Conservation (phyloP, 177 flowering plant species). For the Vitis hybrid region DNA sequence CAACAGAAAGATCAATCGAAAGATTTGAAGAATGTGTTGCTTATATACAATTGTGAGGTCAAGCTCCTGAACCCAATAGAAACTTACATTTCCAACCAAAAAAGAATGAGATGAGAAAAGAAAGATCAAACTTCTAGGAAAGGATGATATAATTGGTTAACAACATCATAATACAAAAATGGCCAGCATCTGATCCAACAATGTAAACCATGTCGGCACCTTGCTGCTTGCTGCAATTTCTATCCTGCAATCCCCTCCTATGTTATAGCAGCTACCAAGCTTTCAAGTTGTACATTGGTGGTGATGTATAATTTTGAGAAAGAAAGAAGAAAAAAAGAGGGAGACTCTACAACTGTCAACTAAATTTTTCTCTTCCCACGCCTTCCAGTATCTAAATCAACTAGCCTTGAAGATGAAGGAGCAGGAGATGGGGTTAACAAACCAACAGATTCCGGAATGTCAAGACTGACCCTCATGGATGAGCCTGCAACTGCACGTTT, state of each 20-base stretch:
- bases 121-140: neutral
- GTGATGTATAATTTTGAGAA: neutral
- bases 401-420: conserved; percentile 57
- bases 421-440: conserved; percentile 41
- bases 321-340: neutral
- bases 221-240: neutral
- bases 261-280: neutral
- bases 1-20: too few species aligned
- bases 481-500: conserved; percentile 59
- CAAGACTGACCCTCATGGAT: conserved; percentile 63
- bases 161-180: neutral
- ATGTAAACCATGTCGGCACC: neutral
- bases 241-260: neutral
- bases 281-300: too few species aligned
- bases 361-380: conserved; percentile 65
- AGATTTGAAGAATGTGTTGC: too few species aligned
- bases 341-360: conserved; percentile 4
- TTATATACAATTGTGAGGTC: neutral
- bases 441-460: conserved; percentile 91
- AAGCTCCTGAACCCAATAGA: neutral
- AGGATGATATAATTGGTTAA: neutral
- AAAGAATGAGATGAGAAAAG: too few species aligned
- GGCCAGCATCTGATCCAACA: neutral
- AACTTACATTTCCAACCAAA: neutral
- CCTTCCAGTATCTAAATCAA: conserved; percentile 60